phyloP scores from a whole-genome alignment of 106 monocot species.

The Dendrobium officinale region DNA sequence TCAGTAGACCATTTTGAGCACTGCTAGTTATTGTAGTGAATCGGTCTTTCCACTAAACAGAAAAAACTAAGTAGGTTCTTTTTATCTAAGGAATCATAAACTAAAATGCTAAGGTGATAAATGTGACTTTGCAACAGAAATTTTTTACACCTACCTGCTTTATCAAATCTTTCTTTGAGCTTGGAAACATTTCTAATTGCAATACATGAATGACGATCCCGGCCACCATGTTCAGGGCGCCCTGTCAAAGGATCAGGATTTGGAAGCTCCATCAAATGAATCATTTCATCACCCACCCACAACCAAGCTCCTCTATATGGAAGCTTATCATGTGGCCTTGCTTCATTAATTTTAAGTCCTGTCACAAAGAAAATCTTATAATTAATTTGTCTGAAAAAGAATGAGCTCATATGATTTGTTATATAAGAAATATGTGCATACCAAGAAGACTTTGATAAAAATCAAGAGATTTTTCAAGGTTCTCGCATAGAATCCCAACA shows the following conservation, averaged over 20 bases:
- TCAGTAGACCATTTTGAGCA: not conserved
- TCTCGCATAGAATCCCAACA: slow-evolving; percentile 89
- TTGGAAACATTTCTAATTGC: slow-evolving; percentile 78
- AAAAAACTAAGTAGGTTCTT: not conserved
- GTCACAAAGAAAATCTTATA: not conserved
- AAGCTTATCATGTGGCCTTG: slow-evolving; percentile 86
- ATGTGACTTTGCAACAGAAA: not conserved
- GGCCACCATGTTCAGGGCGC: slow-evolving; percentile 93
- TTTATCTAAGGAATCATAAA: not conserved
- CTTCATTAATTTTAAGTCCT: slow-evolving; percentile 94
- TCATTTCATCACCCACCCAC: slow-evolving; percentile 97
- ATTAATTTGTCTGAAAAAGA: not conserved
- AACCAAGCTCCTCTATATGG: slow-evolving; percentile 99
- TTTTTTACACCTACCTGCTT: slow-evolving; percentile 48
- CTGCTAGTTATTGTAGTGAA: not conserved
- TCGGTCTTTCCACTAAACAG: not conserved
- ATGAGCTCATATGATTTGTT: not conserved
- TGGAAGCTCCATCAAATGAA: slow-evolving; percentile 99
- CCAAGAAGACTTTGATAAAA: slow-evolving; percentile 90
- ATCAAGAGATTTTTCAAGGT: slow-evolving; percentile 87
- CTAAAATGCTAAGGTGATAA: not conserved
- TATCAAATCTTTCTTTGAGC: slow-evolving; percentile 79
- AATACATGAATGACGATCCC: slow-evolving; percentile 93
- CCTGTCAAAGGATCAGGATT: slow-evolving; percentile 99
- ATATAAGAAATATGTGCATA: slow-evolving; percentile 21